Evolutionary conservation across 768 basidiomycete genomes (phyloP).

Genomic region (Hysterangium stoloniferum): DNA sequence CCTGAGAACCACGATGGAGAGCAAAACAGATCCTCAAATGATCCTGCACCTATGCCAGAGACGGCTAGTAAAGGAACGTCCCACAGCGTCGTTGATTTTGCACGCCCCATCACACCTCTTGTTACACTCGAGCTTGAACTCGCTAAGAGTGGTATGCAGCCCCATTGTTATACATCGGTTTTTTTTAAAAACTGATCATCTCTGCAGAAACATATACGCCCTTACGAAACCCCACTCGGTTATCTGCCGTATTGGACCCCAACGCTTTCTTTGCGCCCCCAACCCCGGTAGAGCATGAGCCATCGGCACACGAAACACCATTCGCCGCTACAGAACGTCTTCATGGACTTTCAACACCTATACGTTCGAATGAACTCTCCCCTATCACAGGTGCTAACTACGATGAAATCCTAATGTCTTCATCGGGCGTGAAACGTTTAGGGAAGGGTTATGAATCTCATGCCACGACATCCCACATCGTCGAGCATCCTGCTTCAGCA

Average conservation of each 20-base stretch:
- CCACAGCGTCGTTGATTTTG: conserved; percentile 46
- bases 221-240: conserved; percentile 33
- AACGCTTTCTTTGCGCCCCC: conserved; percentile 58
- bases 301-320: conserved; percentile 32
- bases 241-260: conserved; percentile 63
- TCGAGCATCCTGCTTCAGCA: conserved; percentile 8
- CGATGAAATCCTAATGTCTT: conserved; percentile 78
- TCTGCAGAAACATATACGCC: conserved; percentile 26
- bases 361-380: conserved; percentile 37
- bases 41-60: conserved; percentile 49
- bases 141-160: conserved; percentile 25
- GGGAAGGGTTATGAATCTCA: conserved; percentile 80
- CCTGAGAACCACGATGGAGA: conserved; percentile 31
- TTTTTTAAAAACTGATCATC: conserved; percentile 1
- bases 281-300: conserved; percentile 15
- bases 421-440: conserved; percentile 68
- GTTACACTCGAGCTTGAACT: conserved; percentile 58
- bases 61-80: conserved; percentile 57
- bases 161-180: neutral
- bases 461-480: conserved; percentile 32
- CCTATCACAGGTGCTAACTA: conserved; percentile 36
- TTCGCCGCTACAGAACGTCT: conserved; percentile 33
- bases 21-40: conserved; percentile 26
- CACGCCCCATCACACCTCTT: conserved; percentile 60
- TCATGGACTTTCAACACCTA: conserved; percentile 51